Percentiles rank a stretch among this genome's conserved stretches.
Conservation (phyloP, 306 rosid species). For the Pachyrhizus erosus region DNA sequence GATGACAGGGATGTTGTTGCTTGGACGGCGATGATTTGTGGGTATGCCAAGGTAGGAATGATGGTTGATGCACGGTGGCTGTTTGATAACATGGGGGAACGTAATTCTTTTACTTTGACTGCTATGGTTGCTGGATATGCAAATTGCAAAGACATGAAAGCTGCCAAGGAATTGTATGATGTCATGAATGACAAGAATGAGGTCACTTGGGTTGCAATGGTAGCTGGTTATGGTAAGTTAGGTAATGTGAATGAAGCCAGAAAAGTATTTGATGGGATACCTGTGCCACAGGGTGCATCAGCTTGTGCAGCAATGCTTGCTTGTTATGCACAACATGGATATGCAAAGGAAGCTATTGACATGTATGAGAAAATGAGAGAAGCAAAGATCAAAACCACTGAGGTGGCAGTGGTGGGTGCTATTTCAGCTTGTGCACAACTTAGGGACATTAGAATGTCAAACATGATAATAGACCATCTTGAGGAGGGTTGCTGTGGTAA, state of each 20-base stretch:
- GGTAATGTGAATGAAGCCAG: conserved; percentile 59
- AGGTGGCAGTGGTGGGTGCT: conserved; percentile 78
- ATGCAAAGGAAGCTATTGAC: conserved; percentile 70
- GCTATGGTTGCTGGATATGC: conserved; percentile 87
- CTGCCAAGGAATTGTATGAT: conserved; percentile 66
- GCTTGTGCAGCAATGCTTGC: conserved; percentile 79
- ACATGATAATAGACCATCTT: conserved; percentile 48
- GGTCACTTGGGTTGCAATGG: conserved; percentile 65
- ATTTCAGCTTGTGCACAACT: conserved; percentile 83
- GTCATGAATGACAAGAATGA: conserved; percentile 52
- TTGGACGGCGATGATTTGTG: conserved; percentile 78
- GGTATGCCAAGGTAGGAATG: conserved; percentile 66
- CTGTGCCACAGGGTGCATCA: conserved; percentile 40
- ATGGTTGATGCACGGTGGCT: conserved; percentile 67
- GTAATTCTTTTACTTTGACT: conserved; percentile 62
- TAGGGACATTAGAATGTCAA: conserved; percentile 60
- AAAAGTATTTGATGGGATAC: conserved; percentile 58
- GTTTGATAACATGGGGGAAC: conserved; percentile 67
- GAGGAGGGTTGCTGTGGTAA: conserved; percentile 59
- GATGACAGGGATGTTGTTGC: conserved; percentile 67
- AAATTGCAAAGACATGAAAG: conserved; percentile 64
- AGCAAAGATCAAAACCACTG: conserved; percentile 47
- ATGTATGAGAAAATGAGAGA: conserved; percentile 58
- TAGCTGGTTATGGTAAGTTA: conserved; percentile 76
- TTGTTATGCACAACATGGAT: conserved; percentile 79